These are phyloP conservation scores for Solanum hybrid DNA, from an alignment of 305 asterid species.

Conservation along the genomic window DNA sequence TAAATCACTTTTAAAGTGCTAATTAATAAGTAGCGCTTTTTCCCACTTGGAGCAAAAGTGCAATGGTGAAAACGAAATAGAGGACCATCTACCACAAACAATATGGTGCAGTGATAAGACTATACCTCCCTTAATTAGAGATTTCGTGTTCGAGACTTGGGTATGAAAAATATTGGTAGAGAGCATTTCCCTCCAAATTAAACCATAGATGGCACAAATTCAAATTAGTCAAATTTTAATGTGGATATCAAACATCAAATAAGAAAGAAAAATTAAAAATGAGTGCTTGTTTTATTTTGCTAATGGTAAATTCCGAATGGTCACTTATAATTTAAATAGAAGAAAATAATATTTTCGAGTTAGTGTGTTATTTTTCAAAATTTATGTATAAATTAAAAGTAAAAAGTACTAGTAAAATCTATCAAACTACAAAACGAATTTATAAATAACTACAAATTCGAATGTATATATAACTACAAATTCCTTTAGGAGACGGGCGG, in stretches of 20 bases:
- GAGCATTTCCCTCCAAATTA: not conserved
- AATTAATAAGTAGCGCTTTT: not conserved
- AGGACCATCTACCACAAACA: not conserved
- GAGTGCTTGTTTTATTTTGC: not conserved
- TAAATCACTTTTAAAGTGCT: not conserved
- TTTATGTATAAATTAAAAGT: not conserved
- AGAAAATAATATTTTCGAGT: not conserved
- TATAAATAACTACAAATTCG: not conserved
- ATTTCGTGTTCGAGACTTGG: not conserved
- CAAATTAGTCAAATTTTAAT: not conserved
- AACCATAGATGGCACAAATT: rapidly evolving
- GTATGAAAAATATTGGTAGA: not conserved
- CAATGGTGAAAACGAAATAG: not conserved
- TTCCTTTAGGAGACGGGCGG: not conserved
- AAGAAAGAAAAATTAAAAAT: not conserved
- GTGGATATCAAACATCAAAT: not conserved
- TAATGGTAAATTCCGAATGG: not conserved
- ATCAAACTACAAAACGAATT: not conserved
- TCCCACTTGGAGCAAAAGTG: not conserved
- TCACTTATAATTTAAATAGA: not conserved
- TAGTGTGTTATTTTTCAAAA: not conserved
- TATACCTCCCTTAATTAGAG: not conserved
- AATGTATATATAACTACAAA: not conserved
- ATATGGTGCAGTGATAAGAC: not conserved
- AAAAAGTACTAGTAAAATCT: not conserved